These are phyloP conservation scores for Scenedesmus sp. DNA, from an alignment of 163 green algal genomes.

Conservation along the genomic window DNA sequence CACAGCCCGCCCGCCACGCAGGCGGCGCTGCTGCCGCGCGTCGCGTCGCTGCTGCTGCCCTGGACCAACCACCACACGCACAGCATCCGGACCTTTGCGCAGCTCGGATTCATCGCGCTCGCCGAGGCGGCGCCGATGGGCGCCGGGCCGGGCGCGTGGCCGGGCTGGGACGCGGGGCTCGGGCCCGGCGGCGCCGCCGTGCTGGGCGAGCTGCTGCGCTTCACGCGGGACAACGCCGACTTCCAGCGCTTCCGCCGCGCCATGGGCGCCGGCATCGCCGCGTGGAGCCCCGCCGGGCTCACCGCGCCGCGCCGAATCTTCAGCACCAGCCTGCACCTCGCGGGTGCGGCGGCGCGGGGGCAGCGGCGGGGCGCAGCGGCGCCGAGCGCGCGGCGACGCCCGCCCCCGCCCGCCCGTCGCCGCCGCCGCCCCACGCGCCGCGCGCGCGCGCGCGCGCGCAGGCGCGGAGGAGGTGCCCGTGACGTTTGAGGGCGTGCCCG, in stretches of 20 bases:
- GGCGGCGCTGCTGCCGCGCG: neutral
- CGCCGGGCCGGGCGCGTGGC: conserved; percentile 14
- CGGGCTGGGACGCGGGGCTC: neutral
- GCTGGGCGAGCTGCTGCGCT: conserved; percentile 8
- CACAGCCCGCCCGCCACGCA: neutral
- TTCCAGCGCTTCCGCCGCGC: conserved; percentile 14
- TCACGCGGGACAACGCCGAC: conserved; percentile 30
- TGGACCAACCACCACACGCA: conserved; percentile 43
- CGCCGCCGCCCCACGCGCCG: too few relatives aligned
- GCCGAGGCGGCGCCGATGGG: conserved; percentile 7
- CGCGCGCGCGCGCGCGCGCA: neutral
- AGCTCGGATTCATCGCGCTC: conserved; percentile 21
- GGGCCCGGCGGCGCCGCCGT: conserved; percentile 23
- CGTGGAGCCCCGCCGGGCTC: neutral
- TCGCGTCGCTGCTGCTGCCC: conserved; percentile 36
- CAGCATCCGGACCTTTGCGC: conserved; percentile 36
- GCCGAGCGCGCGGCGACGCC: too few relatives aligned
- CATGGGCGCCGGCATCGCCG: conserved; percentile 27
- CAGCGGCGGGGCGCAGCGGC: too few relatives aligned
- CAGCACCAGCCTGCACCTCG: conserved; percentile 19
- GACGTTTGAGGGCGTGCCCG: conserved; percentile 61
- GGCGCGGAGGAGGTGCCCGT: conserved; percentile 23
- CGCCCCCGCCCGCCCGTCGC: too few relatives aligned
- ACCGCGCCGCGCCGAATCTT: conserved; percentile 29
- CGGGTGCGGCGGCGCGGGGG: conserved; percentile 3